Evolutionary conservation across 495 filamentous ascomycete genomes (phyloP), one percentile per base, ranked within the genome.

Genomic region (Terfezia boudieri): DNA sequence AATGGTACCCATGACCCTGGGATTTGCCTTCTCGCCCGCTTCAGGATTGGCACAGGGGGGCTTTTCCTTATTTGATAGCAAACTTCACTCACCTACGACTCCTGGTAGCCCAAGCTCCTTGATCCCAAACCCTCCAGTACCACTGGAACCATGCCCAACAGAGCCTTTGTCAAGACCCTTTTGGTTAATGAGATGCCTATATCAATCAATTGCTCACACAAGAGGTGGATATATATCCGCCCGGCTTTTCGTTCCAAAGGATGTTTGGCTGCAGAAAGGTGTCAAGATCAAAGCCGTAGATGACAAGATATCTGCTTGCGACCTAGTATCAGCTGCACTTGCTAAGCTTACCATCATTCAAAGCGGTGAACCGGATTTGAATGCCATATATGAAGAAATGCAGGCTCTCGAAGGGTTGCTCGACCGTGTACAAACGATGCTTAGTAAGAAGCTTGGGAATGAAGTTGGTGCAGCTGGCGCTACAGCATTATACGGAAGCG

Each of bases 221-320:
- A 81, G 84, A 20, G 90, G 90, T 26, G 90, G 87, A 8, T 98
- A 94, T 65, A 64, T 98, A 16, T 90, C 89, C 35, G 86, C 79
- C 32, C 84, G 84, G 57, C 74, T 96, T 1, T 96, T 96, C 61
- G 73, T 98, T 5, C 92, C 90, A 8, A 75, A 84, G 20, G 88
- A 96, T 59, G 84, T 88, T 11, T 98, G 90, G 90, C 76, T 77
- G 36, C 87, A 95, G 0, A 92, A 90, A 62, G 86, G 85, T 51
- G 86, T 94, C 50, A 95, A 94, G 66, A 70, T 98, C 16, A 88
- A 86, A 68, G 79, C 75, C 37, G 59, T 95, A 14, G 90, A 98
- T 52, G 90, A 98, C 57, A 98, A 98, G 68, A 82, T 95, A 35
- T 77, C 86, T n/a, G 83, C 82, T 54, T 95, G 88, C 60, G 92